Base-by-base conservation (phyloP, 805 yeast genomes). In the Ogataea nonfermentans region DNA sequence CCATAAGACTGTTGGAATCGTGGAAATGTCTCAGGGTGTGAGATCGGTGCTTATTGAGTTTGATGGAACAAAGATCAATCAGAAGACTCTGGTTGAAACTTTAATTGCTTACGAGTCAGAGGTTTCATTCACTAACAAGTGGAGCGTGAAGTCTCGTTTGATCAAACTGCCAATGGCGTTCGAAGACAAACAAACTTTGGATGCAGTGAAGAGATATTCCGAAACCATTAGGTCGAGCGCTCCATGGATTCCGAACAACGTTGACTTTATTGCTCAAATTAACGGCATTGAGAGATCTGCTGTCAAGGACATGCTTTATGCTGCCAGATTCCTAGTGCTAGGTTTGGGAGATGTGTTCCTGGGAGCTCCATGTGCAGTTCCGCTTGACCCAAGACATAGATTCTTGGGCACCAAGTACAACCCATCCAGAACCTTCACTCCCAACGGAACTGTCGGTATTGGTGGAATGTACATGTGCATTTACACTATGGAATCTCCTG, bases 391-490 rank as follows among this genome's bases (percentile, higher is more conserved):
- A 43, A 81, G 97, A 56, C 97, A 90, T 56, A 77, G 97, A 56
- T 74, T 89, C 44, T 68, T 91, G 41, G 99, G 98, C 27, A 76
- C 96, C 22, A 91, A 91, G 66, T 93, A 91, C 68, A 91, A 91
- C 61, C 99, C 99, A 27, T 85, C 96, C 10, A 78, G 99, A 71
- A 87, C 97, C 1, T 90, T 74, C 69, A 91, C 99, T 2, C 96
- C 96, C 27, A 87, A 88, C 59, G 99, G 99, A 52, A 85, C 93
- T 25, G 98, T 91, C 46, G 99, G 99, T 57, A 82, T 93, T 60
- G 99, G 99, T 48, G 98, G 99, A 53, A 88, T 84, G 86, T 93
- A 89, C 74, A 90, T 91, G 98, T 91, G 98, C 70, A 90, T 91
- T 53, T 91, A 91, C 66, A 88, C 98, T 23, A 90, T 91, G 91